Conservation (phyloP, 2,329 filamentous ascomycete species). For the Ophiostoma pallidulum region DNA sequence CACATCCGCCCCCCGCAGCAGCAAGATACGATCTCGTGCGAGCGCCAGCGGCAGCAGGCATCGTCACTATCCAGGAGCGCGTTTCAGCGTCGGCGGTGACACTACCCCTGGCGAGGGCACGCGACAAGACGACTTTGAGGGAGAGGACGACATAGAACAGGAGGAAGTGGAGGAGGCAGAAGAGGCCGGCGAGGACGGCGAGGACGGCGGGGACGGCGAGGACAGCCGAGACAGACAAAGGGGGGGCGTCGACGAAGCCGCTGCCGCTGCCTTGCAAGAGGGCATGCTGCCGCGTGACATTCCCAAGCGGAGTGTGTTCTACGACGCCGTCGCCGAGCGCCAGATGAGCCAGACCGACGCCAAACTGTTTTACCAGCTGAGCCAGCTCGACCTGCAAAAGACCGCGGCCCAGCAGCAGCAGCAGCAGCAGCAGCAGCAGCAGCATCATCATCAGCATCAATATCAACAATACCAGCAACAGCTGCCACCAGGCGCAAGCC, state of each 20-base stretch:
- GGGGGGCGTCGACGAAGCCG: conserved; percentile 5
- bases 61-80: background rate
- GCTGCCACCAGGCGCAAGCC: conserved; percentile 38
- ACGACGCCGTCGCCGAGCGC: conserved; percentile 88
- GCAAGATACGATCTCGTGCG: background rate
- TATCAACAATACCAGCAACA: no score
- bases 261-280: conserved; percentile 30
- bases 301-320: conserved; percentile 70
- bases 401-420: conserved; percentile 26
- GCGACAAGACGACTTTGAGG: no score
- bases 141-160: background rate
- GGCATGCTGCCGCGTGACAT: conserved; percentile 53
- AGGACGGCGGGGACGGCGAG: no score
- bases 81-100: conserved; percentile 2
- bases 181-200: background rate
- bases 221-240: conserved; percentile 31
- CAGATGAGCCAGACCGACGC: conserved; percentile 90
- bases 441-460: no score
- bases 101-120: conserved; percentile 1
- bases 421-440: conserved; percentile 21
- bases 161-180: background rate
- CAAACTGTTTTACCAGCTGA: conserved; percentile 90
- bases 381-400: conserved; percentile 53
- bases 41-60: background rate
- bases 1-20: background rate